These are phyloP conservation scores for Agrostemma githago DNA, from an alignment of 148 eudicot species.

Conservation along the genomic window DNA sequence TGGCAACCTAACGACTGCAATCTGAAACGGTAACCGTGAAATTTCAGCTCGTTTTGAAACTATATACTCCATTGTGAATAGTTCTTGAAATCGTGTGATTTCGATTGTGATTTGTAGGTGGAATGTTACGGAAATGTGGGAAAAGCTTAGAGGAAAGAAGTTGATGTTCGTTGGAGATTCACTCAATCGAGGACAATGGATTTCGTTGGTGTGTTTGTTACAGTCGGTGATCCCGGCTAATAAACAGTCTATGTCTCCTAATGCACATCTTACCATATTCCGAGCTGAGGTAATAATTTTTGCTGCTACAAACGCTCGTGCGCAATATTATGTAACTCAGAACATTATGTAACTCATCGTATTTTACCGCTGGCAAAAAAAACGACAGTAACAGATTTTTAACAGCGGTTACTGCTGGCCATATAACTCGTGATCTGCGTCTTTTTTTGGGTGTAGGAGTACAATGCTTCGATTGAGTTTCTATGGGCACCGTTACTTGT, in stretches of 20 bases:
- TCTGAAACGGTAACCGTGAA: conserved; percentile 61
- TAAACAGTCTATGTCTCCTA: conserved; percentile 80
- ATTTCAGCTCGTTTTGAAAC: neutral
- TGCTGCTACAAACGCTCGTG: too few relatives aligned
- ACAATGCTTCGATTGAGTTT: conserved; percentile 83
- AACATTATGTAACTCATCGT: too few relatives aligned
- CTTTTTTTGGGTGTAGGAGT: conserved; percentile 44
- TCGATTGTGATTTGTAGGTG: conserved; percentile 48
- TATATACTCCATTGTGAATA: conserved; percentile 2
- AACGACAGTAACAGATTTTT: too few relatives aligned
- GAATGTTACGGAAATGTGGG: conserved; percentile 81
- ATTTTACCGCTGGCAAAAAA: too few relatives aligned
- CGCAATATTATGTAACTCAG: too few relatives aligned
- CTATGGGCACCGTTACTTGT: conserved; percentile 93
- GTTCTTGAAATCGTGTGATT: conserved; percentile 3
- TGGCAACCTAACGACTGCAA: conserved; percentile 92
- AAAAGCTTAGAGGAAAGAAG: conserved; percentile 81
- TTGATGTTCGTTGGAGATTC: conserved; percentile 97
- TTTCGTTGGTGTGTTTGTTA: conserved; percentile 86
- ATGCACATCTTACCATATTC: conserved; percentile 81
- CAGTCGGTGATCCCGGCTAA: conserved; percentile 76
- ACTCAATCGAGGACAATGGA: conserved; percentile 96
- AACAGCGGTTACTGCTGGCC: too few relatives aligned
- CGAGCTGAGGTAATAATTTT: conserved; percentile 62
- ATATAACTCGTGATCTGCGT: conserved; percentile 10